Percentiles rank a stretch among this genome's conserved stretches.
Conservation (phyloP, 495 filamentous ascomycete species). For the Penicillium alfredii region DNA sequence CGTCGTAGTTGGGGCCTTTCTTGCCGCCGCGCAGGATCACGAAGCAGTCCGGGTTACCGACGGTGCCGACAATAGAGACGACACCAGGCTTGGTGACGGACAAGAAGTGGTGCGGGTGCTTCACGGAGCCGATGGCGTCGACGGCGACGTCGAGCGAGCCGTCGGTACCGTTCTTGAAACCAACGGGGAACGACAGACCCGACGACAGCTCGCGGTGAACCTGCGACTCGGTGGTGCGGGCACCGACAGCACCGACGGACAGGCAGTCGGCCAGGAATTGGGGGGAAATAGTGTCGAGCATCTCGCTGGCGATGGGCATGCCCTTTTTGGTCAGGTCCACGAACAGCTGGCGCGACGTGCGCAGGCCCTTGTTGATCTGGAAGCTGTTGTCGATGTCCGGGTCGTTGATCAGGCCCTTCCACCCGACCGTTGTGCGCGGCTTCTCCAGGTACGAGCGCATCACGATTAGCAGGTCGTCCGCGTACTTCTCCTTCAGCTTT, state of each 20-base stretch:
- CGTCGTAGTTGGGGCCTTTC: slow-evolving; percentile 90
- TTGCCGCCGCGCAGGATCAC: slow-evolving; percentile 94
- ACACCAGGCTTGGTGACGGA: slow-evolving; percentile 97
- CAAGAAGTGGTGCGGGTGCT: slow-evolving; percentile 93
- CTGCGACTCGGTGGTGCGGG: slow-evolving; percentile 92
- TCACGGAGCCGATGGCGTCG: slow-evolving; percentile 92
- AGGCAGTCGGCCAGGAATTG: slow-evolving; percentile 96
- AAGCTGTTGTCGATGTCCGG: slow-evolving; percentile 98
- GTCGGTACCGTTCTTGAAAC: slow-evolving; percentile 99
- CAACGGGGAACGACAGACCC: slow-evolving; percentile 92
- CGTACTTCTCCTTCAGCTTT: slow-evolving; percentile 81
- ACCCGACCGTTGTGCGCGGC: slow-evolving; percentile 95
- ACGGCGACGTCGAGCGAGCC: slow-evolving; percentile 85
- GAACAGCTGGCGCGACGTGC: slow-evolving; percentile 82
- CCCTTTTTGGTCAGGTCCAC: slow-evolving; percentile 89
- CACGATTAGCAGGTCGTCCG: slow-evolving; percentile 83
- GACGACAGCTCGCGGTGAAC: slow-evolving; percentile 92
- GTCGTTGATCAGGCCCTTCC: slow-evolving; percentile 99
- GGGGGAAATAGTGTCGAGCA: slow-evolving; percentile 97
- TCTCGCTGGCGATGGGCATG: slow-evolving; percentile 97
- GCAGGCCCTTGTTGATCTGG: slow-evolving; percentile 96
- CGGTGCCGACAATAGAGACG: slow-evolving; percentile 91
- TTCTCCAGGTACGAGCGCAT: slow-evolving; percentile 99
- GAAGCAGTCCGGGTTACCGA: slow-evolving; percentile 97
- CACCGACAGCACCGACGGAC: slow-evolving; percentile 88